phyloP scores from a whole-genome alignment of 1,284 basidiomycete genomes.

The Austropuccinia psidii region DNA sequence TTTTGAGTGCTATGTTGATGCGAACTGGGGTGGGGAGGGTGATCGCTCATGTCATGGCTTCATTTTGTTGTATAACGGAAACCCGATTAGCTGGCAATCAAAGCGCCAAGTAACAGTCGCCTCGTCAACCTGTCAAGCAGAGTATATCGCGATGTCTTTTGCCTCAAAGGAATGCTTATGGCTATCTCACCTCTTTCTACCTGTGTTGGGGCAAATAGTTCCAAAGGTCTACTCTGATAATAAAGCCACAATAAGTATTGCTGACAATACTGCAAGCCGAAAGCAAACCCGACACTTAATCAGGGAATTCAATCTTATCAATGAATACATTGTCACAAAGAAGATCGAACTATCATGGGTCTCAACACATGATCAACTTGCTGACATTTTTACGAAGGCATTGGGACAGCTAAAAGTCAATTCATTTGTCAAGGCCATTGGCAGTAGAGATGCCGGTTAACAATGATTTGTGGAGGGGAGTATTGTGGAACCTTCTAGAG shows the following conservation, averaged over 20 bases:
- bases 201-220: neutral
- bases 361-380: neutral
- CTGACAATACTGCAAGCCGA: neutral
- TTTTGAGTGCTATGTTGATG: no score
- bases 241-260: neutral
- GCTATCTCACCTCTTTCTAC: neutral
- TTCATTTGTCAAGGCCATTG: no score
- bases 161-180: neutral
- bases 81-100: neutral
- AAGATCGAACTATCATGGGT: neutral
- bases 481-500: no score
- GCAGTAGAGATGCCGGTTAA: no score
- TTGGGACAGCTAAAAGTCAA: no score
- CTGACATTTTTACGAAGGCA: neutral
- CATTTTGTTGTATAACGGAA: no score
- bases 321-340: neutral
- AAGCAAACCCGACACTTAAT: neutral
- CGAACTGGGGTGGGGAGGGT: no score
- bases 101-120: neutral
- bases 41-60: no score
- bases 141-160: neutral
- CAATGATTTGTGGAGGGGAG: no score
- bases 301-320: neutral
- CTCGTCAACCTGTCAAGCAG: neutral
- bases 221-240: neutral